Percentiles rank a stretch among this genome's conserved stretches.
phyloP scores from a whole-genome alignment of 2,329 filamentous ascomycete species.

The Dothistroma pini region DNA sequence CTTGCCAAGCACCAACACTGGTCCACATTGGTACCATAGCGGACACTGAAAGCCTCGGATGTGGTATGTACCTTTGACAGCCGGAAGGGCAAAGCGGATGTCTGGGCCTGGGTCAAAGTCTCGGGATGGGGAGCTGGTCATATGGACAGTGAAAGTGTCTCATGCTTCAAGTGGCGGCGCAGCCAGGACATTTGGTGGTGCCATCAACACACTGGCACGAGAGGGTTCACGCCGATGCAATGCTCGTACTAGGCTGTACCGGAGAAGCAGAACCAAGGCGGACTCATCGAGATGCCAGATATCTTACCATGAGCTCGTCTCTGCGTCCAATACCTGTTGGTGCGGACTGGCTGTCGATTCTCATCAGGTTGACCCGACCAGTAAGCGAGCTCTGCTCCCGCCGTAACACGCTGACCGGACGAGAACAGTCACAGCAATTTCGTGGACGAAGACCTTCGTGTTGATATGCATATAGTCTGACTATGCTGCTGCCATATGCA shows the following conservation, averaged over 20 bases:
- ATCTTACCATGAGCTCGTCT: too few species aligned
- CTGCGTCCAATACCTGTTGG: too few species aligned
- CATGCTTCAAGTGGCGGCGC: constrained; percentile 4
- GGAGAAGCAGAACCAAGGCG: too few species aligned
- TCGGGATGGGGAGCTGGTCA: not conserved
- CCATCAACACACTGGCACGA: constrained; percentile 3
- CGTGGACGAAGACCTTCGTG: too few species aligned
- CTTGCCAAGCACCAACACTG: constrained; percentile 1
- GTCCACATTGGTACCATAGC: not conserved
- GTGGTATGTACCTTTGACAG: not conserved
- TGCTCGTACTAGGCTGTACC: not conserved
- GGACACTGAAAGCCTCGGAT: not conserved
- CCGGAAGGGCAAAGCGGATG: not conserved
- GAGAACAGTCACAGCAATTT: too few species aligned
- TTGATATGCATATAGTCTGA: too few species aligned
- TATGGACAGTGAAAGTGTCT: constrained; percentile 4
- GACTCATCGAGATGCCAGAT: too few species aligned
- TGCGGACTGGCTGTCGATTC: too few species aligned
- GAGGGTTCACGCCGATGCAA: not conserved
- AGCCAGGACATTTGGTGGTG: constrained; percentile 8
- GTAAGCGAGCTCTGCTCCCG: too few species aligned
- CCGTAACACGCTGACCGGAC: too few species aligned
- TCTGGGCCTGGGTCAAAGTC: constrained; percentile 9
- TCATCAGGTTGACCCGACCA: too few species aligned
- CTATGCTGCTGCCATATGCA: too few species aligned